Conservation (phyloP, 495 filamentous ascomycete genomes). For the Beverwykella pulmonaria region DNA sequence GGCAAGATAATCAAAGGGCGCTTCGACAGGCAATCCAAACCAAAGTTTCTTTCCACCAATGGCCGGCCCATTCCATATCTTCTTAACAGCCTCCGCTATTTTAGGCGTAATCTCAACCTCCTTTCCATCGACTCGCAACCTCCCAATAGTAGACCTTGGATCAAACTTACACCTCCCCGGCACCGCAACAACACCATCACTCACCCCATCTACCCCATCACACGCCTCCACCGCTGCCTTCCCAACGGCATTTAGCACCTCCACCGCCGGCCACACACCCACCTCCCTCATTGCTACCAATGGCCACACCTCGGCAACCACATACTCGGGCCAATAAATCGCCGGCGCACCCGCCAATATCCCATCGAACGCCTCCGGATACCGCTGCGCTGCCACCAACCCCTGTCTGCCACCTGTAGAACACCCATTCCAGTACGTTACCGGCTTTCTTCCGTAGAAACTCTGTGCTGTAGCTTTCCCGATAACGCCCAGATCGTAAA, state of each 20-base stretch:
- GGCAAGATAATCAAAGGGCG: too few relatives aligned
- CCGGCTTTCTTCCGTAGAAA: slow-evolving; percentile 7
- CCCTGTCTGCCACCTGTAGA: slow-evolving; percentile 16
- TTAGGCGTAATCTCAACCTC: background rate
- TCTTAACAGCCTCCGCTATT: slow-evolving; percentile 35
- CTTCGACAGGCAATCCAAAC: too few relatives aligned
- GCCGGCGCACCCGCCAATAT: slow-evolving; percentile 12
- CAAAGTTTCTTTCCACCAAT: too few relatives aligned
- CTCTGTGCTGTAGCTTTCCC: too few relatives aligned
- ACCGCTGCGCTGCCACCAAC: slow-evolving; percentile 4
- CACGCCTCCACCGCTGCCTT: slow-evolving; percentile 19
- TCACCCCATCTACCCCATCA: slow-evolving; percentile 22
- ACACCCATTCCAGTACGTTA: slow-evolving; percentile 19
- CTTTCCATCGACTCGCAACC: slow-evolving; percentile 1
- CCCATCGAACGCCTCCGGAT: slow-evolving; percentile 4
- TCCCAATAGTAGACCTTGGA: background rate
- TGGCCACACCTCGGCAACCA: slow-evolving; percentile 43
- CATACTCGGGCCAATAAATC: slow-evolving; percentile 44
- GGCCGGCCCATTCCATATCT: background rate
- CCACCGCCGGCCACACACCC: slow-evolving; percentile 23
- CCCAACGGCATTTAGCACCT: slow-evolving; percentile 34
- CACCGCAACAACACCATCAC: slow-evolving; percentile 19
- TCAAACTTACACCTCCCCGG: slow-evolving; percentile 15
- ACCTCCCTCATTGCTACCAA: slow-evolving; percentile 39
- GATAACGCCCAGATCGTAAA: background rate